These are phyloP conservation scores for Colletotrichum tanaceti DNA, from an alignment of 2,329 filamentous ascomycete species.

Conservation along the genomic window DNA sequence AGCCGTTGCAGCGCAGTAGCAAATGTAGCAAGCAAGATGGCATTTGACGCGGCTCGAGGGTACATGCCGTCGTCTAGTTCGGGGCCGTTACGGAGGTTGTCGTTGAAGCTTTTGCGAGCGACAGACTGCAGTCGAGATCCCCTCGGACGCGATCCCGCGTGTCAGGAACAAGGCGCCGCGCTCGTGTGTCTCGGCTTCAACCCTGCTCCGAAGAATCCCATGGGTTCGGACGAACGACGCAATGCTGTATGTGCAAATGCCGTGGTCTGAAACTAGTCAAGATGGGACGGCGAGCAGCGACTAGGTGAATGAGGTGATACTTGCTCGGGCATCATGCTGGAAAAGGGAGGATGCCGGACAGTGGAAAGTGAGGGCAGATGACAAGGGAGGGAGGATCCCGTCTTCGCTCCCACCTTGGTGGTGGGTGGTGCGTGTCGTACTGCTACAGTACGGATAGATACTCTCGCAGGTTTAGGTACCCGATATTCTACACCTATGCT, in stretches of 20 bases:
- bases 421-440: constrained; percentile 18
- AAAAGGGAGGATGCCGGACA: constrained; percentile 23
- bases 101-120: not conserved
- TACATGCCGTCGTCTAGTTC: not conserved
- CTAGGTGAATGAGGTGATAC: constrained; percentile 9
- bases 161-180: constrained; percentile 28
- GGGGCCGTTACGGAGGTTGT: not conserved
- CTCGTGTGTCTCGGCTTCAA: constrained; percentile 31
- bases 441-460: not conserved
- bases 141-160: constrained; percentile 18
- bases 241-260: not conserved
- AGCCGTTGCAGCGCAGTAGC: not conserved
- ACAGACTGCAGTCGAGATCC: not conserved
- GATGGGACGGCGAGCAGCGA: constrained; percentile 10
- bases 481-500: not conserved
- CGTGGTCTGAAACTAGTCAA: not conserved
- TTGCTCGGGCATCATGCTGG: constrained; percentile 25
- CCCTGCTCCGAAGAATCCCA: constrained; percentile 9
- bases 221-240: constrained; percentile 18
- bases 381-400: constrained; percentile 11
- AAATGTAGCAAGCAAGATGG: not conserved
- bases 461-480: not conserved
- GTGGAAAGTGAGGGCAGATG: not conserved
- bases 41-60: not conserved
- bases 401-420: constrained; percentile 27